Percentiles rank a stretch among this genome's conserved stretches.
Conservation (phyloP, 2,329 filamentous ascomycete species). For the Apiospora malaysiana region DNA sequence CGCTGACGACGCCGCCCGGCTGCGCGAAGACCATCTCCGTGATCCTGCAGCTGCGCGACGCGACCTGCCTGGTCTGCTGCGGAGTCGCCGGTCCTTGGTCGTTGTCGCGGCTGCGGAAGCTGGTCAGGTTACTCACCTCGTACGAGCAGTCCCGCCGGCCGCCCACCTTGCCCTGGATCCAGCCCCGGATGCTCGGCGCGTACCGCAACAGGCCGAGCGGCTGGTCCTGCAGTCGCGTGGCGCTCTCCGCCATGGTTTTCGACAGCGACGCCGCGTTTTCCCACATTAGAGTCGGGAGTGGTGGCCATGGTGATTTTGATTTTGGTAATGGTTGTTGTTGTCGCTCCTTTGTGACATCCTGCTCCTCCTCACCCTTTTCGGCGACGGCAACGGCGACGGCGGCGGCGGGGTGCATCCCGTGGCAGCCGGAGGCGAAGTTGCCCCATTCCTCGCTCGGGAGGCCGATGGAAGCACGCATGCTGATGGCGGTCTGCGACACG, state of each 20-base stretch:
- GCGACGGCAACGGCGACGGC: conserved; percentile 11
- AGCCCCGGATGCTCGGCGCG: conserved; percentile 44
- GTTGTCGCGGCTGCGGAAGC: conserved; percentile 37
- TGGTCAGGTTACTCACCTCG: conserved; percentile 52
- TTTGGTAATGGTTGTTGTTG: too few relatives aligned
- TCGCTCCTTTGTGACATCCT: not conserved
- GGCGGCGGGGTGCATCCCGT: conserved; percentile 32
- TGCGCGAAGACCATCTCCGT: conserved; percentile 50
- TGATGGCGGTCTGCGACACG: conserved; percentile 45
- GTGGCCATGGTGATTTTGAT: not conserved
- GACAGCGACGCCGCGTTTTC: conserved; percentile 39
- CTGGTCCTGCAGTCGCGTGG: conserved; percentile 33
- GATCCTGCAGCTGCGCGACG: conserved; percentile 29
- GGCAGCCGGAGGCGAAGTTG: conserved; percentile 40
- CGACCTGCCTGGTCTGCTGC: not conserved
- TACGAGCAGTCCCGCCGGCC: conserved; percentile 46
- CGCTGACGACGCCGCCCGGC: conserved; percentile 45
- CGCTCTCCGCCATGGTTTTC: conserved; percentile 38
- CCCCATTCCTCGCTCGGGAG: conserved; percentile 43
- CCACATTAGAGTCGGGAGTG: conserved; percentile 41
- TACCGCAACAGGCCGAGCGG: conserved; percentile 51
- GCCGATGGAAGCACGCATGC: conserved; percentile 45
- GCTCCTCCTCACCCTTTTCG: not conserved
- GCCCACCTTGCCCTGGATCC: conserved; percentile 46
- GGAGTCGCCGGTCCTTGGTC: not conserved